A percentile compares a stretch with the other conserved stretches of the same genome.
Conservation (phyloP, 1,139 yeast genomes). For the Sugiyamaella paludigena region DNA sequence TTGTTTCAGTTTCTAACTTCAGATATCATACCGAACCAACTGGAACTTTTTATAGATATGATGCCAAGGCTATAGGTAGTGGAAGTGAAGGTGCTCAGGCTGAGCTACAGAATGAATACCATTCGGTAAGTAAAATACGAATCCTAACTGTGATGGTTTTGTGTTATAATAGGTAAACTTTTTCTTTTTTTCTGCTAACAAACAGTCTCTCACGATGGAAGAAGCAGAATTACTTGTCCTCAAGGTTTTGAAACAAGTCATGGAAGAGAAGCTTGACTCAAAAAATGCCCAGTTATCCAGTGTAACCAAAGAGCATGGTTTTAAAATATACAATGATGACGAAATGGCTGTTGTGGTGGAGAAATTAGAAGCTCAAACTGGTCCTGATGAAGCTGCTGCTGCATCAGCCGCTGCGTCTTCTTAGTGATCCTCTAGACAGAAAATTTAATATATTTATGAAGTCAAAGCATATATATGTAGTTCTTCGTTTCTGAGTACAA, state of each 20-base stretch:
- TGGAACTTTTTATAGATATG: slow-evolving; percentile 95
- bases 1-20: slow-evolving; percentile 1
- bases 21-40: slow-evolving; percentile 94
- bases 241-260: slow-evolving; percentile 92
- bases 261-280: slow-evolving; percentile 98
- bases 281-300: slow-evolving; percentile 94
- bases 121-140: slow-evolving; percentile 44
- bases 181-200: no score
- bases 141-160: no score
- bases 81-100: slow-evolving; percentile 99
- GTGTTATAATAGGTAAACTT: no score
- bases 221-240: slow-evolving; percentile 91
- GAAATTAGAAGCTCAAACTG: slow-evolving; percentile 67
- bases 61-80: slow-evolving; percentile 98
- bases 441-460: not conserved
- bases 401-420: slow-evolving; percentile 7
- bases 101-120: slow-evolving; percentile 95
- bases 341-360: slow-evolving; percentile 81
- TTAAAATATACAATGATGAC: slow-evolving; percentile 79
- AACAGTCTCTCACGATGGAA: slow-evolving; percentile 69
- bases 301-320: slow-evolving; percentile 84
- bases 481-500: no score
- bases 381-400: slow-evolving; percentile 31
- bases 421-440: not conserved
- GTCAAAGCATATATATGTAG: no score